Conservation (phyloP, 2,329 filamentous ascomycete species). For the Zymoseptoria tritici region DNA sequence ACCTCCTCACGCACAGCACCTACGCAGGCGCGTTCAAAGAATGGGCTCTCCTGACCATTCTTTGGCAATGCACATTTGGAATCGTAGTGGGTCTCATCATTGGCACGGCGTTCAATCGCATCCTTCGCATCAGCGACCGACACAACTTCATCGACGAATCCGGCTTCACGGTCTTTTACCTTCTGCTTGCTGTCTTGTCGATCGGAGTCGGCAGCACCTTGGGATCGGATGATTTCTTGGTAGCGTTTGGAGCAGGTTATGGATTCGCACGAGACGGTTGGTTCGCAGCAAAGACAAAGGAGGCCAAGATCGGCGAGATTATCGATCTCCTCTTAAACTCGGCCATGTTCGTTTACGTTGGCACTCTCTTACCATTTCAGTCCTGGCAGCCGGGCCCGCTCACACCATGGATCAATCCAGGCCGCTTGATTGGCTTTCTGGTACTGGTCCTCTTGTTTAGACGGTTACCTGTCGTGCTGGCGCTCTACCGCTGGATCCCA, state of each 20-base stretch:
- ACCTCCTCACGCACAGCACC: slow-evolving; percentile 35
- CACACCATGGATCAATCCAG: slow-evolving; percentile 35
- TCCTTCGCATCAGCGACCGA: slow-evolving; percentile 42
- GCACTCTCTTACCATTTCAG: slow-evolving; percentile 47
- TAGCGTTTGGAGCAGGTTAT: slow-evolving; percentile 49
- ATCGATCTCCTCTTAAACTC: slow-evolving; percentile 51
- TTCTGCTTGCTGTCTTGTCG: slow-evolving; percentile 47
- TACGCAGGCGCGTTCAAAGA: slow-evolving; percentile 39
- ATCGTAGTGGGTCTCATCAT: slow-evolving; percentile 41
- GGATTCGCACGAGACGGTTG: slow-evolving; percentile 50
- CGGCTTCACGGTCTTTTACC: slow-evolving; percentile 49
- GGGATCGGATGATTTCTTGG: slow-evolving; percentile 50
- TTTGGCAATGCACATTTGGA: slow-evolving; percentile 49
- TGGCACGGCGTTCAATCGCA: slow-evolving; percentile 41
- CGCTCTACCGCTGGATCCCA: slow-evolving; percentile 42
- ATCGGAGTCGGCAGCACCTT: slow-evolving; percentile 46
- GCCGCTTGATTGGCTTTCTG: slow-evolving; percentile 40
- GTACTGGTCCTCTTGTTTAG: slow-evolving; percentile 46
- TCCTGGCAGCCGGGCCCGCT: slow-evolving; percentile 34
- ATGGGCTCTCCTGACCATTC: slow-evolving; percentile 47
- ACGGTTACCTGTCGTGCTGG: slow-evolving; percentile 45
- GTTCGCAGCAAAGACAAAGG: slow-evolving; percentile 42
- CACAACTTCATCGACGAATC: slow-evolving; percentile 42
- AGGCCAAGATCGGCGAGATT: slow-evolving; percentile 42
- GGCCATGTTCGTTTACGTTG: slow-evolving; percentile 51